phyloP scores from a whole-genome alignment of 2,329 filamentous ascomycete genomes.

The Hypoxylon sp. region DNA sequence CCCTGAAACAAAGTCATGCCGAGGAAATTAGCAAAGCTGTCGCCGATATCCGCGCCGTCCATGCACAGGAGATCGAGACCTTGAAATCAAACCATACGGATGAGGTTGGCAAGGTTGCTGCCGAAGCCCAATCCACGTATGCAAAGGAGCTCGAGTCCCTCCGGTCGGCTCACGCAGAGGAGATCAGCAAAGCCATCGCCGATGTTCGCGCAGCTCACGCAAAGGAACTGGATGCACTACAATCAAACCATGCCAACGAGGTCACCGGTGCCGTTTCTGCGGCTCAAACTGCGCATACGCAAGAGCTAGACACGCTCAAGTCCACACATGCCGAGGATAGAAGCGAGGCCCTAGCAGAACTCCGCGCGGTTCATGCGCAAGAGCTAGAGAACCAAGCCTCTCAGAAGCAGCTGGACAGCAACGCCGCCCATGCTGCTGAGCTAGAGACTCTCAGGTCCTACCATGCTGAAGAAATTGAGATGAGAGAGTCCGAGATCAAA shows the following conservation, averaged over 20 bases:
- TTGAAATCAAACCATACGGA: constrained; percentile 34
- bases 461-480: constrained; percentile 28
- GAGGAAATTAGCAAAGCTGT: constrained; percentile 33
- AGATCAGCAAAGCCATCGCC: constrained; percentile 13
- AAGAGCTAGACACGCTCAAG: constrained; percentile 20
- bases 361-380: constrained; percentile 12
- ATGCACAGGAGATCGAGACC: constrained; percentile 35
- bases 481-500: constrained; percentile 33
- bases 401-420: constrained; percentile 29
- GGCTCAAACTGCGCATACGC: constrained; percentile 5
- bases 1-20: constrained; percentile 37
- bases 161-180: constrained; percentile 20
- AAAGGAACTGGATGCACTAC: constrained; percentile 25
- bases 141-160: constrained; percentile 30
- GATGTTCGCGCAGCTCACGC: constrained; percentile 19
- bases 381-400: constrained; percentile 25
- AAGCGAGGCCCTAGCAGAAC: constrained; percentile 11
- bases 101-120: constrained; percentile 23
- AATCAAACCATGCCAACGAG: constrained; percentile 15
- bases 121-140: constrained; percentile 20
- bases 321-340: constrained; percentile 27
- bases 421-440: constrained; percentile 27
- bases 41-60: constrained; percentile 31
- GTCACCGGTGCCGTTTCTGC: constrained; percentile 8
- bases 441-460: constrained; percentile 29